Conservation (phyloP, 2,329 filamentous ascomycete species). For the Alternaria dauci region DNA sequence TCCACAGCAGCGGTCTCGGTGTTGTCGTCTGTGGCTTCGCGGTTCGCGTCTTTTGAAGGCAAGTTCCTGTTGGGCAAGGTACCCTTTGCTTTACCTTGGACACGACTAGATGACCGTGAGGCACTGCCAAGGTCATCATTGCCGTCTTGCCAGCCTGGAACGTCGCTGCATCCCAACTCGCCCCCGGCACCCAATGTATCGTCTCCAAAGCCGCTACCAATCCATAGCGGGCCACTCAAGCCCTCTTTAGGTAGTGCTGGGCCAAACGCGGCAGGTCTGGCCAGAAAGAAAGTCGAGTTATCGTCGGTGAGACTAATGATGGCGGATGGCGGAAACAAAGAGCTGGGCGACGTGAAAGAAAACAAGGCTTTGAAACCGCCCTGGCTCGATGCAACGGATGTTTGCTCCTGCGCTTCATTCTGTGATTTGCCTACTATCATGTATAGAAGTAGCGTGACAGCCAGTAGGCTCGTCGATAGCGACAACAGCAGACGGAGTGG, state of each 20-base stretch:
- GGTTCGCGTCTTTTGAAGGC: constrained; percentile 8
- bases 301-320: constrained; percentile 97
- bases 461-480: constrained; percentile 54
- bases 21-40: background rate
- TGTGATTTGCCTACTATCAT: constrained; percentile 39
- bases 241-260: constrained; percentile 77
- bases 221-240: constrained; percentile 89
- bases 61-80: background rate
- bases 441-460: constrained; percentile 56
- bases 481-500: constrained; percentile 52
- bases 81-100: background rate
- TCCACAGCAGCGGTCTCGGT: constrained; percentile 50
- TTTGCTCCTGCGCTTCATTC: constrained; percentile 26
- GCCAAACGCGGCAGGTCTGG: constrained; percentile 91
- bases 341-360: constrained; percentile 69
- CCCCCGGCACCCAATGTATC: constrained; percentile 74
- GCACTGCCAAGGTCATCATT: constrained; percentile 18
- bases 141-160: constrained; percentile 82
- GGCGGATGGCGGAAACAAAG: constrained; percentile 92
- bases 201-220: constrained; percentile 89
- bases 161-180: constrained; percentile 93
- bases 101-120: constrained; percentile 10
- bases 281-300: constrained; percentile 96
- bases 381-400: constrained; percentile 37
- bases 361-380: constrained; percentile 54